Evolutionary conservation across 192 early-diverging fungal genomes (phyloP).

Genomic region (Coemansia reversa): DNA sequence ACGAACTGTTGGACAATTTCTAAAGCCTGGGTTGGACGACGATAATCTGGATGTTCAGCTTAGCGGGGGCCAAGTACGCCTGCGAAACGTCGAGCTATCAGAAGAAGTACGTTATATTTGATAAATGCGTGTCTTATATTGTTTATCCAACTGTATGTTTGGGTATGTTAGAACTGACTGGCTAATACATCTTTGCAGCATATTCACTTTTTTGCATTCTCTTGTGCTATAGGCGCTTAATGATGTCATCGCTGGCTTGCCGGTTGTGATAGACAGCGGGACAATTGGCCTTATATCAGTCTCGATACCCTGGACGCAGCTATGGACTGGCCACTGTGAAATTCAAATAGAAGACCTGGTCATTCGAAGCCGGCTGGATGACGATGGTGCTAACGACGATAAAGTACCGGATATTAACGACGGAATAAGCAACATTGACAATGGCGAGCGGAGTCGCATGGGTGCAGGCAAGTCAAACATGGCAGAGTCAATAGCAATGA

Average conservation of each 20-base stretch:
- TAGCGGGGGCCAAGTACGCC: conserved; percentile 69
- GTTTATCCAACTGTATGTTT: background rate
- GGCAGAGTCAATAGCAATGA: conserved; percentile 45
- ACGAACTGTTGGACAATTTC: conserved; percentile 80
- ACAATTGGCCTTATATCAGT: conserved; percentile 67
- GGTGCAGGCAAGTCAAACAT: conserved; percentile 16
- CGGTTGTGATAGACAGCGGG: conserved; percentile 69
- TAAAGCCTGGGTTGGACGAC: conserved; percentile 70
- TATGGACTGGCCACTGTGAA: conserved; percentile 76
- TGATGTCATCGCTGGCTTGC: conserved; percentile 65
- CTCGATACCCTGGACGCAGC: conserved; percentile 78
- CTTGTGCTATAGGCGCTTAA: conserved; percentile 66
- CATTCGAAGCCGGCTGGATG: conserved; percentile 49
- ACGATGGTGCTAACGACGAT: conserved; percentile 13
- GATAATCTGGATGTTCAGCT: conserved; percentile 86
- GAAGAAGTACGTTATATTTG: conserved; percentile 58
- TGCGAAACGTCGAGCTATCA: conserved; percentile 79
- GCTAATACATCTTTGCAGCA: background rate
- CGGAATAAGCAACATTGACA: conserved; percentile 9
- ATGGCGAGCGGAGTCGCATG: conserved; percentile 11
- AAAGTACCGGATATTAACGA: conserved; percentile 9
- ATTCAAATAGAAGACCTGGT: conserved; percentile 70
- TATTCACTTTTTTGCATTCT: background rate
- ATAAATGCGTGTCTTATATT: background rate
- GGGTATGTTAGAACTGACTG: background rate